Evolutionary conservation across 495 filamentous ascomycete genomes (phyloP), one percentile per base, ranked within the genome.

Genomic region (Aspergillus diversus): DNA sequence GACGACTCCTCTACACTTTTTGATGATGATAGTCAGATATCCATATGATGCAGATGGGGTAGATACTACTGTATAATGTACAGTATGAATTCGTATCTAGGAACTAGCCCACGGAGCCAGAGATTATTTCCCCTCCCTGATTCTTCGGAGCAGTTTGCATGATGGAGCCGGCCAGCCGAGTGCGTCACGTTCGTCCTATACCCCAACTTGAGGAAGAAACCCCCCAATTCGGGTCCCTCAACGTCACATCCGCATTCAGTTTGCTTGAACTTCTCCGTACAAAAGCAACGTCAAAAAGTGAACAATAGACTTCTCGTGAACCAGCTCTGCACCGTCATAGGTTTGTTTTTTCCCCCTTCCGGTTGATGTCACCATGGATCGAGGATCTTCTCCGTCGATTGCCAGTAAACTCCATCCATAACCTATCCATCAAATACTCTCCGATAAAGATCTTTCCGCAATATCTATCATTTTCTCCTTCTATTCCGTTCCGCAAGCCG

Each of bases 191-290:
- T 21, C 52, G 57, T 60, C 57, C 52, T 37, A 9, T 57, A 32
- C 34, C 9, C 46, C 55, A 21, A 42, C 34, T 21, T 35, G n/a
- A 8, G 35, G 46, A 21, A 17, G 47, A 50, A 43, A 42, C 13
- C 31, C 7, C 27, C 39, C 55, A 11, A 43, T 57, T 35, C 55
- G 39, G 42, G 15, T 35, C 33, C 2, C 33, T 57, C 52, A 21
- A 65, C 63, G 63, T 65, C 57, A 61, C 63, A 65, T 65, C 53
- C 51, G 55, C 47, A 50, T 50, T 50, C 47, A 39, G 16, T 15
- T 15, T 35, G 1, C 32, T 27, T 17, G 13, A 13, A 42, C 33
- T 55, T 15, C n/a, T 21, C 31, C 34, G 48, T 32, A 53, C 17
- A 50, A 53, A 56, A 56, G 57, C 57, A 60, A 64, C 63, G 57